phyloP scores from a whole-genome alignment of 768 basidiomycete genomes.

The Amyloporia xantha region DNA sequence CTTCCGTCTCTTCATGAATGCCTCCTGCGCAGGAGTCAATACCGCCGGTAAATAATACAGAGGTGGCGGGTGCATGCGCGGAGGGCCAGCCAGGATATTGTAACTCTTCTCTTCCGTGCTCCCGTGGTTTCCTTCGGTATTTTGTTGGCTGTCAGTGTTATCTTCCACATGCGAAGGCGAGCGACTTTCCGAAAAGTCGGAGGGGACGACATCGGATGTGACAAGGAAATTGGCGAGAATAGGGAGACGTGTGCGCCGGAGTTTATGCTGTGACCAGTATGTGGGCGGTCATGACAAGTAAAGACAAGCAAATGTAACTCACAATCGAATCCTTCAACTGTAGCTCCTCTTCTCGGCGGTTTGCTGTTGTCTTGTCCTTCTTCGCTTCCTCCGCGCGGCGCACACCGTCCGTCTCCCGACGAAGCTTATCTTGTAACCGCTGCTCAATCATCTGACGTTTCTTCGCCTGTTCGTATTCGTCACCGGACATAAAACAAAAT shows the following conservation, averaged over 20 bases:
- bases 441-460: conserved; percentile 80
- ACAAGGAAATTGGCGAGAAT: conserved; percentile 67
- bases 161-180: neutral
- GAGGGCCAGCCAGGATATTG: conserved; percentile 21
- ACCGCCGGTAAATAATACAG: conserved; percentile 71
- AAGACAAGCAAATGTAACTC: conserved; percentile 24
- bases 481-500: neutral
- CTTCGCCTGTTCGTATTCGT: conserved; percentile 70
- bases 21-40: conserved; percentile 62
- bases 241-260: conserved; percentile 65
- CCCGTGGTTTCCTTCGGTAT: neutral
- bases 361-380: conserved; percentile 71
- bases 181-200: neutral
- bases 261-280: conserved; percentile 48
- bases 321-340: conserved; percentile 79
- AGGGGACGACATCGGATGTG: conserved; percentile 62
- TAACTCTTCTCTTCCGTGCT: neutral
- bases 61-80: conserved; percentile 67
- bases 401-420: conserved; percentile 82
- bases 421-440: conserved; percentile 77
- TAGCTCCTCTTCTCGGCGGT: conserved; percentile 76
- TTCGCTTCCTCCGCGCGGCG: conserved; percentile 81
- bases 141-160: conserved; percentile 11
- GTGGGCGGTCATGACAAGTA: neutral
- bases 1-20: conserved; percentile 56